Evolutionary conservation across 176 grass and related monocot species (phyloP).

Genomic region (Oryza longistaminata): DNA sequence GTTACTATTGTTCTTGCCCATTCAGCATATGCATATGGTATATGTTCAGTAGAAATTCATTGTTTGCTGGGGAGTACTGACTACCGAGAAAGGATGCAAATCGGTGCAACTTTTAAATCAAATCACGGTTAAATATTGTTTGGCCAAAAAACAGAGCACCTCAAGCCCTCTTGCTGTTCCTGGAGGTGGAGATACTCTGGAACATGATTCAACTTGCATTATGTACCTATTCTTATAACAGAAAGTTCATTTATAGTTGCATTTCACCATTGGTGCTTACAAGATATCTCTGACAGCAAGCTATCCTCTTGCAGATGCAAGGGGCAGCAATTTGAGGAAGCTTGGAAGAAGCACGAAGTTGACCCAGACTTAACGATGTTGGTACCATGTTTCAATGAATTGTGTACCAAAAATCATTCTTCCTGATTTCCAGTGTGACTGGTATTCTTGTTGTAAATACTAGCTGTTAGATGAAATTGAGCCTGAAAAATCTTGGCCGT

Average conservation of each 20-base stretch:
- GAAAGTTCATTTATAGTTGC: not conserved
- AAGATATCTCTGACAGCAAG: not conserved
- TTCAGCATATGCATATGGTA: not conserved
- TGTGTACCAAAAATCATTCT: conserved; percentile 21
- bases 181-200: not conserved
- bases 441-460: conserved; percentile 31
- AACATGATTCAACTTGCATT: not conserved
- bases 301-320: conserved; percentile 60
- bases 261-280: not conserved
- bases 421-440: conserved; percentile 23
- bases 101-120: not conserved
- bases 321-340: conserved; percentile 66
- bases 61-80: not conserved
- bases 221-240: not conserved
- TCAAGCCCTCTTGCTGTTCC: not conserved
- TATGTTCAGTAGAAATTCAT: not conserved
- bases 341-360: conserved; percentile 82
- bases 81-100: not conserved
- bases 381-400: conserved; percentile 52
- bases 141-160: not conserved
- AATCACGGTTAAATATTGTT: not conserved
- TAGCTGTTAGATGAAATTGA: not conserved
- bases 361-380: conserved; percentile 71
- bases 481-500: not conserved
- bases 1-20: not conserved